These are phyloP conservation scores for Odontarrhena argentea DNA, from an alignment of 345 rosid genomes.

Conservation along the genomic window DNA sequence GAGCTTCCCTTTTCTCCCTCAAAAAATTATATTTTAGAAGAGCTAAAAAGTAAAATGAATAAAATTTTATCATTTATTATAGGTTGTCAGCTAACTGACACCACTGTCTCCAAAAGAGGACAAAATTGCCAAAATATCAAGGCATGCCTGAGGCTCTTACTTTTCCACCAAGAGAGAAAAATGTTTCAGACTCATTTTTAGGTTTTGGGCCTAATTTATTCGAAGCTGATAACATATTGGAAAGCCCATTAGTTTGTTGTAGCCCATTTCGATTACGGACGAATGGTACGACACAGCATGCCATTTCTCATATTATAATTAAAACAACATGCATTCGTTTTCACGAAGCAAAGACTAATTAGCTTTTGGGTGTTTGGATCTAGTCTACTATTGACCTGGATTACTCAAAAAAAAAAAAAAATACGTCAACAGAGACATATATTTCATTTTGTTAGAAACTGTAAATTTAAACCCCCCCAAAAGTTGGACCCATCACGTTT, in stretches of 20 bases:
- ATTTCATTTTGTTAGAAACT: neutral
- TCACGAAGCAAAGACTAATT: neutral
- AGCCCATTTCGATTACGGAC: slow-evolving; percentile 2
- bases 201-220: slow-evolving; percentile 9
- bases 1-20: too few species aligned
- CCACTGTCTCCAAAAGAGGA: slow-evolving; percentile 32
- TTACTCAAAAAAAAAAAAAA: too few species aligned
- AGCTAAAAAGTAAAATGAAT: slow-evolving; percentile 4
- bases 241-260: slow-evolving; percentile 5
- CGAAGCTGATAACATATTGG: neutral
- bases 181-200: neutral
- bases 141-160: slow-evolving; percentile 2
- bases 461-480: neutral
- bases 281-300: neutral
- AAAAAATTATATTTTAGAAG: neutral
- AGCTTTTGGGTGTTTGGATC: too few species aligned
- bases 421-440: slow-evolving; percentile 16
- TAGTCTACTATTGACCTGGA: too few species aligned
- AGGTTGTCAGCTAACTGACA: slow-evolving; percentile 37
- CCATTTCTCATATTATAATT: neutral
- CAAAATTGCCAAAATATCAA: slow-evolving; percentile 34
- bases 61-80: neutral
- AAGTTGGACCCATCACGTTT: slow-evolving; percentile 21
- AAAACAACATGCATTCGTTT: slow-evolving; percentile 3
- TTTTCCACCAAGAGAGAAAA: neutral